phyloP scores from a whole-genome alignment of 768 basidiomycete genomes.

The Amanita polypyramis region DNA sequence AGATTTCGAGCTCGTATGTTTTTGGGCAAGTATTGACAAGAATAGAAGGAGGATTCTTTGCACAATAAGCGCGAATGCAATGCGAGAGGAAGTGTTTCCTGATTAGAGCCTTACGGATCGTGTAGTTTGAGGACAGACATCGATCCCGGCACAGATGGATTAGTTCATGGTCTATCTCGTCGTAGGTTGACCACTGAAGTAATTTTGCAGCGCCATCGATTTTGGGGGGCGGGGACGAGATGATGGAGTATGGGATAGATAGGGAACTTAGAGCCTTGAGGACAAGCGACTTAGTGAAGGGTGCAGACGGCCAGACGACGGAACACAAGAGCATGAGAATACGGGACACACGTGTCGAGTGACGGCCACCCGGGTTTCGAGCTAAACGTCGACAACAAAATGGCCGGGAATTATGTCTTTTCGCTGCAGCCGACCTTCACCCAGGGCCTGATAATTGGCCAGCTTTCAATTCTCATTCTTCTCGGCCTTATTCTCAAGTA shows the following conservation, averaged over 20 bases:
- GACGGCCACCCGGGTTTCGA: not conserved
- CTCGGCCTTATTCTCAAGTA: constrained; percentile 82
- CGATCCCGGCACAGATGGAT: constrained; percentile 38
- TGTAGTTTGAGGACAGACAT: constrained; percentile 73
- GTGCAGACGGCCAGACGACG: constrained; percentile 41
- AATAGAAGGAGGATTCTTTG: constrained; percentile 53
- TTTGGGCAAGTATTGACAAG: constrained; percentile 50
- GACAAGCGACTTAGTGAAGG: constrained; percentile 35
- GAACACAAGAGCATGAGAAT: constrained; percentile 12
- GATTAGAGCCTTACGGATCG: constrained; percentile 87
- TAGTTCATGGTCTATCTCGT: constrained; percentile 70
- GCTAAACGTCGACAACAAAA: constrained; percentile 7
- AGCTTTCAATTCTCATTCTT: constrained; percentile 76
- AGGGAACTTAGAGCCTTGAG: constrained; percentile 25
- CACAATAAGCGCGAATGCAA: constrained; percentile 58
- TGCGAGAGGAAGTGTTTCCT: constrained; percentile 87
- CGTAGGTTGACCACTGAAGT: constrained; percentile 85
- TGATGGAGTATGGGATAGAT: constrained; percentile 13
- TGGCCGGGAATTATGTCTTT: constrained; percentile 53
- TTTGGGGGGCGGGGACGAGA: constrained; percentile 12
- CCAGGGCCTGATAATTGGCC: constrained; percentile 88
- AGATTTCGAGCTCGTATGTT: constrained; percentile 80
- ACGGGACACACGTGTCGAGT: constrained; percentile 13
- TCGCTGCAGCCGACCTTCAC: constrained; percentile 86
- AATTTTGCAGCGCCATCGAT: constrained; percentile 16